phyloP scores from a whole-genome alignment of 495 filamentous ascomycete genomes.

The Baudoinia panamericana region DNA sequence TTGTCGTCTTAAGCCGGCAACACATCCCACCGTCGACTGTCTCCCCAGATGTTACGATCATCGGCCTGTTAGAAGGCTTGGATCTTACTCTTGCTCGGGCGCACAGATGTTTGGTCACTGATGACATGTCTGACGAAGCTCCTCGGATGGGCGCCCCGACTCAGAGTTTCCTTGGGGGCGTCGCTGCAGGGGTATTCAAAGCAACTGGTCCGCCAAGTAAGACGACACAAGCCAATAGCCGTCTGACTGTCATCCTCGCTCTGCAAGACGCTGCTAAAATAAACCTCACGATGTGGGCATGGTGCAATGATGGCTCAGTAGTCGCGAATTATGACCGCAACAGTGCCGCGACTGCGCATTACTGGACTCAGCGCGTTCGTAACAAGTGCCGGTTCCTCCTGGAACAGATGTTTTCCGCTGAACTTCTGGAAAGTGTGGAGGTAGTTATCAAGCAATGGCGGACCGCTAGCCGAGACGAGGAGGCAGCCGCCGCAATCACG shows the following conservation, averaged over 20 bases:
- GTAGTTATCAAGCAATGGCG: conserved; percentile 76
- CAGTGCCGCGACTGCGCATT: conserved; percentile 72
- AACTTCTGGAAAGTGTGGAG: conserved; percentile 90
- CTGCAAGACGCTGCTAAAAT: conserved; percentile 91
- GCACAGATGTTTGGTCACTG: conserved; percentile 67
- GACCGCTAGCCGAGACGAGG: conserved; percentile 8
- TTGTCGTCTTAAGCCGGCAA: conserved; percentile 44
- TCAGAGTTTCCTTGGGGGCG: conserved; percentile 90
- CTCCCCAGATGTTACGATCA: conserved; percentile 53
- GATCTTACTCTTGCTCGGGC: conserved; percentile 80
- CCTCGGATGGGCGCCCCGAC: conserved; percentile 71
- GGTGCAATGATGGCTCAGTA: conserved; percentile 52
- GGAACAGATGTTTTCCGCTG: conserved; percentile 84
- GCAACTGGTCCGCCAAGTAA: conserved; percentile 62
- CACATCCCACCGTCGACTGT: conserved; percentile 17
- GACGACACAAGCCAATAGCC: conserved; percentile 74
- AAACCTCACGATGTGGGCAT: conserved; percentile 90
- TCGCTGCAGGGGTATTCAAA: conserved; percentile 86
- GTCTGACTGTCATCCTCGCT: conserved; percentile 84
- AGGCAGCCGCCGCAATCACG: conserved; percentile 49
- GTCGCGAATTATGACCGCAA: conserved; percentile 47
- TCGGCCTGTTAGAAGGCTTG: conserved; percentile 72
- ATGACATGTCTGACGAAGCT: conserved; percentile 51
- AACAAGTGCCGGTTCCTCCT: conserved; percentile 77
- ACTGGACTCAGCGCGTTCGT: conserved; percentile 77